Base-by-base conservation (phyloP, 805 yeast genomes). In the Monosporozyma unispora region DNA sequence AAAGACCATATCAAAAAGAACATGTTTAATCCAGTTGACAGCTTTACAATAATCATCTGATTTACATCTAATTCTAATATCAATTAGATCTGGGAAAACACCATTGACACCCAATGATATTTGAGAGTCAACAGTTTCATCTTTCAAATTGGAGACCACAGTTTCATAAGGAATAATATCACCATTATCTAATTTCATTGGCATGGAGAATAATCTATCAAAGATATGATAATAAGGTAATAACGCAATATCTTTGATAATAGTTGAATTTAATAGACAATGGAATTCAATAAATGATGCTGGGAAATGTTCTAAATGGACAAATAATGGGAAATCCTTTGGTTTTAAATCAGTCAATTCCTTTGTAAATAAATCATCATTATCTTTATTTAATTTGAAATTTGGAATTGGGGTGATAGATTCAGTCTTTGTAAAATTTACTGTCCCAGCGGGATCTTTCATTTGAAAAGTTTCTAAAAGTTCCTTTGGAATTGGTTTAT, bases 221-320 rank as follows among this genome's bases (percentile, higher is more conserved):
- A 82, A 72, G 9, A 90, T 62, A 19, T 81, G 80, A 54, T 87
- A 71, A 51, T 84, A 82, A 2, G 86, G 84, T 48, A 89, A 69
- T 14, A 82, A 68, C 2, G 68, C 60, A 23, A 74, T 69, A 47
- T 67, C 70, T 31, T 64, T 46, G 77, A 82, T 21, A 80, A 71
- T 44, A 58, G 72, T 42, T 69, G 74, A 1, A 87, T 78, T 9
- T 82, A 86, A 63, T 35, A 82, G 64, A 37, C 87, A 62, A 50
- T 81, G 78, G 19, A 89, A 72, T 12, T 84, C 79, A 33, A 87
- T 78, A 62, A 91, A 93, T 58, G 85, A 82, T 1, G 96, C 86
- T 48, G 81, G 77, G 60, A 79, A 83, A 54, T 83, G 79, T 65
- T 93, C 97, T 57, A 85, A 75, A 61, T 88, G 93, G 47, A 90